These are phyloP conservation scores for Chernovozyma aurita DNA, from an alignment of 1,139 yeast species.

Conservation along the genomic window DNA sequence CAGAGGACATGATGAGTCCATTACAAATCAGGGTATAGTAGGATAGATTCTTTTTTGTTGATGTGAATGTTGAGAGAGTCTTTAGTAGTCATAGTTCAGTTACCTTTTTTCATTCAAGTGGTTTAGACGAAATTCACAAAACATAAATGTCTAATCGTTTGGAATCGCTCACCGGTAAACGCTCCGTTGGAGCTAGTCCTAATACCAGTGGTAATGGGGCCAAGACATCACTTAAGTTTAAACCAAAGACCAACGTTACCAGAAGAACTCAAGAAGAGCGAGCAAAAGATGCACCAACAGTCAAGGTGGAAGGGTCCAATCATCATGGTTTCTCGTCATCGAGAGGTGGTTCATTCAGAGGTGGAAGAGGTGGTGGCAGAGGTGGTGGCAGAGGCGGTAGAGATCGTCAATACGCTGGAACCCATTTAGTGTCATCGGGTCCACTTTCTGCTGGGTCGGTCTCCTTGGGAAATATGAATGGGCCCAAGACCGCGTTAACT, in stretches of 20 bases:
- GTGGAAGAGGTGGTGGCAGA: conserved; percentile 24
- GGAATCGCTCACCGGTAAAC: conserved; percentile 37
- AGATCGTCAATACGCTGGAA: conserved; percentile 49
- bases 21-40: too few relatives aligned
- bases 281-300: conserved; percentile 66
- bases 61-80: too few relatives aligned
- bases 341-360: conserved; percentile 21
- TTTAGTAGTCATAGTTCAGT: too few relatives aligned
- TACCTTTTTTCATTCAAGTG: too few relatives aligned
- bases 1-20: too few relatives aligned
- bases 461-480: conserved; percentile 29
- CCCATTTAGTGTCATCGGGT: conserved; percentile 67
- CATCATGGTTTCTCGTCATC: conserved; percentile 13
- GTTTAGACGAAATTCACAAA: too few relatives aligned
- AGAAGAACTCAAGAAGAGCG: conserved; percentile 81
- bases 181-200: neutral
- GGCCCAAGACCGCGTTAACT: conserved; percentile 24
- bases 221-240: conserved; percentile 59
- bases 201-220: conserved; percentile 10
- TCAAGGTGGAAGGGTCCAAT: conserved; percentile 33
- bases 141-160: conserved; percentile 38
- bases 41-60: too few relatives aligned
- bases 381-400: conserved; percentile 26
- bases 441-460: conserved; percentile 69
- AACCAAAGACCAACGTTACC: conserved; percentile 72